phyloP scores from a whole-genome alignment of 352 stramenopile genomes.

The Phytophthora brassicae region DNA sequence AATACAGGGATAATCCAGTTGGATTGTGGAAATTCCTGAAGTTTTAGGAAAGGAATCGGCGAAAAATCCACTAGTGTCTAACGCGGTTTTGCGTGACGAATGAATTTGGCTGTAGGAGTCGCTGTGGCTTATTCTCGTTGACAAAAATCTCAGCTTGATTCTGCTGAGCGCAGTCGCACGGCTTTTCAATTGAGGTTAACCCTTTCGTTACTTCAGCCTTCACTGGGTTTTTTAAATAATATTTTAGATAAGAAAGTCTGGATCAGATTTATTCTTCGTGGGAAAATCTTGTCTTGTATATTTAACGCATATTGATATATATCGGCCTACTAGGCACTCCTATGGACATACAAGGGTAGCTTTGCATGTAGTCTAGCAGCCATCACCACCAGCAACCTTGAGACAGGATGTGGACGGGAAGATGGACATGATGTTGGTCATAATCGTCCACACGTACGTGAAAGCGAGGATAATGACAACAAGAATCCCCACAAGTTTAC shows the following conservation, averaged over 20 bases:
- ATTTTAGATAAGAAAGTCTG: too few species aligned
- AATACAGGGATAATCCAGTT: too few species aligned
- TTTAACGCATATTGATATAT: conserved; percentile 2
- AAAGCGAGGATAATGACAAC: conserved; percentile 42
- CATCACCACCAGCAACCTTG: conserved; percentile 41
- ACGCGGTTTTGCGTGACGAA: too few species aligned
- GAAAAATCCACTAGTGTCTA: too few species aligned
- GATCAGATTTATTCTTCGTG: too few species aligned
- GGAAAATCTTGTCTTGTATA: neutral
- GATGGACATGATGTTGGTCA: conserved; percentile 61
- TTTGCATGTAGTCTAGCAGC: conserved; percentile 30
- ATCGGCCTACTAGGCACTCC: neutral
- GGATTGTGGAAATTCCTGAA: too few species aligned
- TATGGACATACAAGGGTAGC: neutral
- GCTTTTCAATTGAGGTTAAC: too few species aligned
- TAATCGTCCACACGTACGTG: conserved; percentile 51
- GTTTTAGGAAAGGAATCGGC: too few species aligned
- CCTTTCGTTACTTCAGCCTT: too few species aligned
- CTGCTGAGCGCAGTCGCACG: conserved; percentile 9
- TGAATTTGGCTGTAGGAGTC: conserved; percentile 15
- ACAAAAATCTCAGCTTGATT: too few species aligned
- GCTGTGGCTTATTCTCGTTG: too few species aligned
- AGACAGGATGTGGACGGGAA: conserved; percentile 46
- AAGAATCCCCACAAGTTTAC: conserved; percentile 39
- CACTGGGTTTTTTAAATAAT: too few species aligned